Conservation (phyloP, 2,329 filamentous ascomycete genomes). For the Teratosphaeria pseudoeucalypti region DNA sequence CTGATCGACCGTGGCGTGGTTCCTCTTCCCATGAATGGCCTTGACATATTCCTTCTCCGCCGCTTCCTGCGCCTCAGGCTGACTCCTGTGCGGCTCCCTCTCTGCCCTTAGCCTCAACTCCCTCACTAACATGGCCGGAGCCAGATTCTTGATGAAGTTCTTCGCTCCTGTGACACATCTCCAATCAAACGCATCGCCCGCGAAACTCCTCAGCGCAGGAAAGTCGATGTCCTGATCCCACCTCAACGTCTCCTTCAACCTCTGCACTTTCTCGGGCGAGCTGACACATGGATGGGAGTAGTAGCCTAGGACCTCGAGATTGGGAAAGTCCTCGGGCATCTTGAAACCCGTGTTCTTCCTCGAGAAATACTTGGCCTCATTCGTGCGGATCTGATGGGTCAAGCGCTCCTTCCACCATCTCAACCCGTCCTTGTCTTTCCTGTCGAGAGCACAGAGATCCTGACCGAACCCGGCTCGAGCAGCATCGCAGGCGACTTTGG, state of each 20-base stretch:
- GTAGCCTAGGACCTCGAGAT: conserved; percentile 66
- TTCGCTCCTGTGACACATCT: conserved; percentile 63
- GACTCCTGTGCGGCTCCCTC: conserved; percentile 19
- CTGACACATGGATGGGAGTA: conserved; percentile 86
- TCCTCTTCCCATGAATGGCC: conserved; percentile 56
- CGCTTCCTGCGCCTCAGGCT: conserved; percentile 31
- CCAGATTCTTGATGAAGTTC: conserved; percentile 73
- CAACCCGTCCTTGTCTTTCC: conserved; percentile 49
- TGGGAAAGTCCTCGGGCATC: conserved; percentile 75
- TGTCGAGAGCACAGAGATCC: conserved; percentile 57
- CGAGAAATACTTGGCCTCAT: conserved; percentile 71
- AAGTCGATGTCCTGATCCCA: conserved; percentile 59
- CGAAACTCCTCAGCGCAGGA: conserved; percentile 59
- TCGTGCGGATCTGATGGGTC: conserved; percentile 66
- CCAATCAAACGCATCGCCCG: conserved; percentile 79
- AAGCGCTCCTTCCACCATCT: conserved; percentile 62
- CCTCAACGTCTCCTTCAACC: conserved; percentile 42
- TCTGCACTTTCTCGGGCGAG: conserved; percentile 44
- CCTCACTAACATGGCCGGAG: conserved; percentile 61
- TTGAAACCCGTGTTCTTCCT: conserved; percentile 61
- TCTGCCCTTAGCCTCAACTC: conserved; percentile 38
- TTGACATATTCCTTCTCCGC: conserved; percentile 49
- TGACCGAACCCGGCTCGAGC: conserved; percentile 78
- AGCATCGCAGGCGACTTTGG: conserved; percentile 81
- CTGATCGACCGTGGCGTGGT: conserved; percentile 64